Conservation (phyloP, 805 yeast genomes). For the Ogataea allantospora region DNA sequence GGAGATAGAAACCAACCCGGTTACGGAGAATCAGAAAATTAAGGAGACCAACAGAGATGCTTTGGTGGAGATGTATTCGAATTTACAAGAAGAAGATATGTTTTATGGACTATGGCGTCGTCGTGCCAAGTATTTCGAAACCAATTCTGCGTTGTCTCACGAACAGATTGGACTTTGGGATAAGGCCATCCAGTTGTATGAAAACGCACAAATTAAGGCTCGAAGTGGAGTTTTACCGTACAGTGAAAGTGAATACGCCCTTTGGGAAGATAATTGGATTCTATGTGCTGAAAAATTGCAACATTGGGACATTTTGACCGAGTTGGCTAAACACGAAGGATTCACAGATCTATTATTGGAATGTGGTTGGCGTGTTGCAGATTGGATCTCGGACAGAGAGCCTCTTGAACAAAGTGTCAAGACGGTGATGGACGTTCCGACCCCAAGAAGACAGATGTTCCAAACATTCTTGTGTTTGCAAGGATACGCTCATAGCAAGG, state of each 20-base stretch:
- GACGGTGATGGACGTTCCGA: constrained; percentile 97
- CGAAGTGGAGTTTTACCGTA: constrained; percentile 93
- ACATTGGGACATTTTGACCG: constrained; percentile 97
- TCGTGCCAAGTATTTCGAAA: constrained; percentile 90
- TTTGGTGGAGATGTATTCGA: constrained; percentile 80
- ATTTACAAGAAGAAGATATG: constrained; percentile 91
- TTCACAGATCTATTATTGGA: constrained; percentile 93
- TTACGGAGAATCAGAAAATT: constrained; percentile 65
- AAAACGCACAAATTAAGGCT: constrained; percentile 95
- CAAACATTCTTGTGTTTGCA: constrained; percentile 92
- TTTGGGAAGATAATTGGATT: constrained; percentile 99
- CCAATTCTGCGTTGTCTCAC: constrained; percentile 87
- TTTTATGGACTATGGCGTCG: constrained; percentile 98
- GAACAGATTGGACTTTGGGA: constrained; percentile 97
- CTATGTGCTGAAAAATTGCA: constrained; percentile 94
- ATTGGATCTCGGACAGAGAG: constrained; percentile 94
- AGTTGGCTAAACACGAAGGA: constrained; percentile 95
- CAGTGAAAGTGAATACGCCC: constrained; percentile 88
- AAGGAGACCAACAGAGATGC: constrained; percentile 89
- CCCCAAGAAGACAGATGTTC: constrained; percentile 93
- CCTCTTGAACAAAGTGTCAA: constrained; percentile 92
- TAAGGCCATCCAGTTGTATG: constrained; percentile 89
- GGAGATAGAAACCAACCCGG: constrained; percentile 46
- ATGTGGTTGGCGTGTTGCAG: constrained; percentile 99
- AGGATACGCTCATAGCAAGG: constrained; percentile 88